Evolutionary conservation across 352 stramenopile genomes (phyloP).

Genomic region (Pythium insidiosum): DNA sequence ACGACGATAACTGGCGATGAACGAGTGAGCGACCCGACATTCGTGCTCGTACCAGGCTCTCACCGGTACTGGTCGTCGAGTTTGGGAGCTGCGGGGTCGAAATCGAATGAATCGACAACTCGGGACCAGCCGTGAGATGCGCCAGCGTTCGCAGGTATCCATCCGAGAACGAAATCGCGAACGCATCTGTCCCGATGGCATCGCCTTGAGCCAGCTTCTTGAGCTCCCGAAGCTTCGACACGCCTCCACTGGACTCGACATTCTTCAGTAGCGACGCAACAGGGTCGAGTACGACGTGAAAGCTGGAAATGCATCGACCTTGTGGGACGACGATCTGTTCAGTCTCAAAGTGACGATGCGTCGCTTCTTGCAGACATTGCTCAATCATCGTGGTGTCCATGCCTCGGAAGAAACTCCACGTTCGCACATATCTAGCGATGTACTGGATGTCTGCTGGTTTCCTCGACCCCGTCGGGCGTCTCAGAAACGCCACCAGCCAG

Average conservation of each 20-base stretch:
- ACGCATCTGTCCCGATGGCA: slow-evolving; percentile 40
- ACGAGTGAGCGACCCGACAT: no score
- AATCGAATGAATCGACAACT: no score
- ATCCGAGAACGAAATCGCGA: slow-evolving; percentile 24
- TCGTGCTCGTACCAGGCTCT: no score
- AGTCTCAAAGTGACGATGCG: slow-evolving; percentile 21
- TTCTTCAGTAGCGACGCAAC: slow-evolving; percentile 35
- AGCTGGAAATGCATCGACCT: slow-evolving; percentile 22
- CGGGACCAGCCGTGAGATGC: slow-evolving; percentile 6
- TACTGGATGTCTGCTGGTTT: slow-evolving; percentile 17
- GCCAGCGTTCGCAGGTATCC: slow-evolving; percentile 19
- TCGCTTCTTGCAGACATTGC: slow-evolving; percentile 38
- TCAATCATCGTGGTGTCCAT: slow-evolving; percentile 40
- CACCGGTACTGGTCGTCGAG: no score
- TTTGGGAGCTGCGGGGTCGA: no score
- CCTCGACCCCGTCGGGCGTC: slow-evolving; percentile 19
- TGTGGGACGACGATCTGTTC: slow-evolving; percentile 36
- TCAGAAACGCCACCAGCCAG: slow-evolving; percentile 35
- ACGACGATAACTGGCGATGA: no score
- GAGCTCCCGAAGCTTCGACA: slow-evolving; percentile 45
- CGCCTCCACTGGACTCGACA: slow-evolving; percentile 21
- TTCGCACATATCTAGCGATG: slow-evolving; percentile 18
- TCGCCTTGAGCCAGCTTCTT: slow-evolving; percentile 46
- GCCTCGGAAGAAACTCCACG: slow-evolving; percentile 46
- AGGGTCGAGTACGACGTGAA: slow-evolving; percentile 37